Conservation (phyloP, 352 stramenopile genomes). For the Pythium sp. region DNA sequence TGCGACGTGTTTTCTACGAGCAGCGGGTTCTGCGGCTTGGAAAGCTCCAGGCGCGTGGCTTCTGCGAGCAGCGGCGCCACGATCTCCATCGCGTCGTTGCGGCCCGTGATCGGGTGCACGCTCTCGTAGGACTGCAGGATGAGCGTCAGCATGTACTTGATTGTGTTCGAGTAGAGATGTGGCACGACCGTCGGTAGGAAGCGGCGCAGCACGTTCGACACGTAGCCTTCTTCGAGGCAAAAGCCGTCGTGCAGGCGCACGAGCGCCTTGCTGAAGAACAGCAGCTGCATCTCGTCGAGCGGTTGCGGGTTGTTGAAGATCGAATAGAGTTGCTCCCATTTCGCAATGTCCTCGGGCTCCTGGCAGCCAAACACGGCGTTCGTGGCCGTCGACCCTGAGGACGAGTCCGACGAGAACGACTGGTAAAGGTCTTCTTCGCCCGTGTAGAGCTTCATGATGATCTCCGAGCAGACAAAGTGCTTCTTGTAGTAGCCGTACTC, state of each 20-base stretch:
- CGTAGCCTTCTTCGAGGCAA: slow-evolving; percentile 84
- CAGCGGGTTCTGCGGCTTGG: slow-evolving; percentile 36
- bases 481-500: slow-evolving; percentile 90
- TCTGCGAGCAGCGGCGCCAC: slow-evolving; percentile 55
- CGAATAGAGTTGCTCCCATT: slow-evolving; percentile 82
- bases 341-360: slow-evolving; percentile 63
- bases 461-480: slow-evolving; percentile 86
- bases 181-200: slow-evolving; percentile 77
- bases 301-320: slow-evolving; percentile 76
- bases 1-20: slow-evolving; percentile 78
- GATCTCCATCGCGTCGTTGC: slow-evolving; percentile 88
- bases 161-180: slow-evolving; percentile 85
- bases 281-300: slow-evolving; percentile 83
- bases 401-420: slow-evolving; percentile 84
- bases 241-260: slow-evolving; percentile 85
- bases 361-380: slow-evolving; percentile 81
- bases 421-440: slow-evolving; percentile 87
- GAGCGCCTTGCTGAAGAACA: slow-evolving; percentile 87
- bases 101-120: slow-evolving; percentile 83
- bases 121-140: slow-evolving; percentile 88
- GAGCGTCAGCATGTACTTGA: slow-evolving; percentile 89
- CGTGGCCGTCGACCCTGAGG: slow-evolving; percentile 57
- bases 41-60: slow-evolving; percentile 41
- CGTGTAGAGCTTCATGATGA: slow-evolving; percentile 90
- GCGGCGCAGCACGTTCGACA: slow-evolving; percentile 73